Evolutionary conservation across 495 filamentous ascomycete genomes (phyloP), one percentile per base, ranked within the genome.

Genomic region (Lentithecium fluviatile): DNA sequence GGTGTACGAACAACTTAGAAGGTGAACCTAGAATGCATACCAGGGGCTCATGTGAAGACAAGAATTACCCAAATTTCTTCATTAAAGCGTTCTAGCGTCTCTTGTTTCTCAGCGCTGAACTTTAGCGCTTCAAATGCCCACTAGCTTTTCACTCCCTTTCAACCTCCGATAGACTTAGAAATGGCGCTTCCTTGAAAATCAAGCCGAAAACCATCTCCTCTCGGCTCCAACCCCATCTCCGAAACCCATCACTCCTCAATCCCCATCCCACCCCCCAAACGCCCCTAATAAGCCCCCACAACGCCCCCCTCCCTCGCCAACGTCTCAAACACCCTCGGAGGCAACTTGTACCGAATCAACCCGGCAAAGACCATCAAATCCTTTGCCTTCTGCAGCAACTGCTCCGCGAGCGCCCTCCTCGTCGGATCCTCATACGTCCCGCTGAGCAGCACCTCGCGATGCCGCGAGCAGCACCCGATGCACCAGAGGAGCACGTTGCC

Each of bases 291-390:
- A 26, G 76, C 82, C 2, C 83, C 85, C 58, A 82, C 79, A 53
- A 94, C 89, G 46, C 85, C 82, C 37, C 85, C 89, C 25, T 85
- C 88, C 67, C 83, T 79, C 60, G 89, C 90, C 67, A 97, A 74
- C 50, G 83, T 87, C 76, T 95, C 91, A 74, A 90, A 90, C 36
- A 95, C 80, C 66, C 81, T 79, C 24, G 84, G 81, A 10, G 84
- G 82, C 64, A 97, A 78, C 59, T 92, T 85, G 74, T 95, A 98
- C 71, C 90, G 86, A 67, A 98, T 83, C 80, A 96, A 85, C 25
- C 94, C 92, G 13, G 93, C 93, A 77, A 96, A 98, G 34, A 95
- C 85, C 80, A 93, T 95, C 56, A 96, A 72, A 75, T 96, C 94
- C 69, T 88, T 87, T 49, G 86, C 90, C 69, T 84, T 88, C 66